phyloP scores from a whole-genome alignment of 495 filamentous ascomycete species.

The Aspergillus cavernicola region DNA sequence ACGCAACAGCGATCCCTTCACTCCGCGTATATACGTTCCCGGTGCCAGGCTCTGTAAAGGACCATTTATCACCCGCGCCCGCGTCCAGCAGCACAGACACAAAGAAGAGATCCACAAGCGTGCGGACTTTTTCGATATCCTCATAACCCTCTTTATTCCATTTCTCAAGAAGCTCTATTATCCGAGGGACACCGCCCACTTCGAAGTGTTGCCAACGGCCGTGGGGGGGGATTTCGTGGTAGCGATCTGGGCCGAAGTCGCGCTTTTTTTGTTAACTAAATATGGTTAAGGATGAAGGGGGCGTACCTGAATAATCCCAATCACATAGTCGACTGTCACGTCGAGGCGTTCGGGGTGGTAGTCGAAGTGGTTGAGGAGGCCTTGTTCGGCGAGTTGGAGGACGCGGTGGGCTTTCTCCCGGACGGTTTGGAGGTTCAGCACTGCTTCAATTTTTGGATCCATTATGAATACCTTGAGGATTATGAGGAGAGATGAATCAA shows the following conservation, averaged over 20 bases:
- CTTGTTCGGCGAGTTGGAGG: conserved; percentile 27
- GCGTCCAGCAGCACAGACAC: conserved; percentile 90
- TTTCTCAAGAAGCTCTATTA: conserved; percentile 65
- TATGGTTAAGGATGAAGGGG: background rate
- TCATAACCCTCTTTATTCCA: conserved; percentile 62
- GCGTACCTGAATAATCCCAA: conserved; percentile 29
- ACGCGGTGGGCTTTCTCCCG: conserved; percentile 32
- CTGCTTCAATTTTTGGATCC: conserved; percentile 25
- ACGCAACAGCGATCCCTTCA: conserved; percentile 58
- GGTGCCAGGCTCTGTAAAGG: conserved; percentile 48
- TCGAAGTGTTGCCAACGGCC: conserved; percentile 91
- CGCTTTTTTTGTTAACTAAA: conserved; percentile 37
- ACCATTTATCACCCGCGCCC: conserved; percentile 76
- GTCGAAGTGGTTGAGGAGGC: conserved; percentile 31
- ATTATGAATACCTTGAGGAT: conserved; percentile 9
- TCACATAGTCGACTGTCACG: conserved; percentile 29
- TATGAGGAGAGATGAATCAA: too few relatives aligned
- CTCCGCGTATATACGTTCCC: conserved; percentile 47
- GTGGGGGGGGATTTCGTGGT: conserved; percentile 60
- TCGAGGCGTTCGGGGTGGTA: conserved; percentile 29
- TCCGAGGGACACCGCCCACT: conserved; percentile 71
- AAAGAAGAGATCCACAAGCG: conserved; percentile 80
- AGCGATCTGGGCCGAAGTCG: conserved; percentile 52
- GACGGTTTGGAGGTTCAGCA: conserved; percentile 37
- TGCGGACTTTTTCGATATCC: conserved; percentile 66